Evolutionary conservation across 2,329 filamentous ascomycete genomes (phyloP), one percentile per base, ranked within the genome.

Genomic region (Didymella keratinophila): DNA sequence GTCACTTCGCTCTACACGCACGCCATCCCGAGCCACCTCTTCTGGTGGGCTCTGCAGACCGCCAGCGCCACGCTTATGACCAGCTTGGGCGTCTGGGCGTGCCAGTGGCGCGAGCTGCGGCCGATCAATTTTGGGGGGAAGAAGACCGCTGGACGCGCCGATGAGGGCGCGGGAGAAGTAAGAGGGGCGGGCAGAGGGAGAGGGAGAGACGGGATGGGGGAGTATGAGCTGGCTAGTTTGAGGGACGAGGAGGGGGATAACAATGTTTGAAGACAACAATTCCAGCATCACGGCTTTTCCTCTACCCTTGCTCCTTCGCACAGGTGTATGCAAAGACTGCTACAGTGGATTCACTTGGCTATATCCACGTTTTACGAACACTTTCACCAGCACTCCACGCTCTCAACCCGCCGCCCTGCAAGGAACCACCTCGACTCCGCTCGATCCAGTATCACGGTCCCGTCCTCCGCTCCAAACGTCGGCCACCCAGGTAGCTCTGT

Each of bases 81-180:
- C 9, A 86, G 82, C 45, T 81, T 95, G 2, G 93, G 92, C 4
- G 89, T 96, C 36, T 98, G 94, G 91, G 91, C 89, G 3, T 98
- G 94, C 74, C 92, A 89, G 71, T 96, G 93, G 83, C 85, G 94
- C 60, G 95, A 99, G 78, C 80, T 99, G 55, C 85, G 87, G 71
- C 94, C 95, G 11, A 96, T 98, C 68, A 89, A 86, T 58, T 97
- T 98, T 72, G 92, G 92, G 20, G 34, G 27, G 2, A 55, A 55
- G 49, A 52, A 30, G 43, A 68, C 71, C 14, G 30, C 30, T 36
- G 32, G 32, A 11, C 14, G 32, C 20, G 46, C 66, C 23, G 78
- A 78, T 45, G 76, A 77, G 30, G 76, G 72, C 4, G 74, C 68
- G 11, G 78, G 78, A 4, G 74, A 76, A 61, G 16, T 73, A 72